These are phyloP conservation scores for Aspergillus conjunctus DNA, from an alignment of 495 filamentous ascomycete species.

Conservation along the genomic window DNA sequence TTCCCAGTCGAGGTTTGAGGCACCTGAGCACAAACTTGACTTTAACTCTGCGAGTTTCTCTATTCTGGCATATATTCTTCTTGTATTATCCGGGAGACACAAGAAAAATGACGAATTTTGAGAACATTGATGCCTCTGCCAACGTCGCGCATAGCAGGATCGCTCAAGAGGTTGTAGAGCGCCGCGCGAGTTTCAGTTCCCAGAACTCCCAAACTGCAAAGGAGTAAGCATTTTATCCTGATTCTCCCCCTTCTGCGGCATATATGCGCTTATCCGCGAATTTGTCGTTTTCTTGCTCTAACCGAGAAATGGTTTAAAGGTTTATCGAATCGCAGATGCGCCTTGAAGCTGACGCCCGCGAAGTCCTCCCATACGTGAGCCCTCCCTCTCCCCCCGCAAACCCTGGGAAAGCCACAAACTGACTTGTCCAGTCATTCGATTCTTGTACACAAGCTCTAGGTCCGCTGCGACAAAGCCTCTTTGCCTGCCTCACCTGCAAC, in stretches of 20 bases:
- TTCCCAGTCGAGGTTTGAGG: background rate
- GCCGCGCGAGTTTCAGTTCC: slow-evolving; percentile 60
- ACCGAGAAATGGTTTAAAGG: slow-evolving; percentile 38
- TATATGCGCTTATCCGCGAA: background rate
- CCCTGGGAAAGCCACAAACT: slow-evolving; percentile 13
- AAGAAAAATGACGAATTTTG: slow-evolving; percentile 14
- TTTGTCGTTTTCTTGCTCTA: background rate
- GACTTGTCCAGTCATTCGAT: slow-evolving; percentile 71
- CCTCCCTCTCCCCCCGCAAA: slow-evolving; percentile 13
- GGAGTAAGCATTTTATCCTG: slow-evolving; percentile 56
- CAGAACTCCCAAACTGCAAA: slow-evolving; percentile 83
- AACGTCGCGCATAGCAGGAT: slow-evolving; percentile 19
- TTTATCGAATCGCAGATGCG: slow-evolving; percentile 88
- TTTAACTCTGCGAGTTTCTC: too few species aligned
- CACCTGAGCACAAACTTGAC: too few species aligned
- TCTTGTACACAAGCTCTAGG: slow-evolving; percentile 88
- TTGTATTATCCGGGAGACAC: background rate
- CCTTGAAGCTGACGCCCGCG: slow-evolving; percentile 92
- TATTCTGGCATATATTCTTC: too few species aligned
- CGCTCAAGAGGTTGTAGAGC: slow-evolving; percentile 23
- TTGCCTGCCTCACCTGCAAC: slow-evolving; percentile 90
- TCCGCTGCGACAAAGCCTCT: slow-evolving; percentile 80
- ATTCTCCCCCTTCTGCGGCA: too few species aligned
- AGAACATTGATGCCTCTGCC: slow-evolving; percentile 9
- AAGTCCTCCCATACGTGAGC: slow-evolving; percentile 85